Percentiles rank a stretch among this genome's conserved stretches.
phyloP scores from a whole-genome alignment of 306 rosid species.

The Vigna mungo region DNA sequence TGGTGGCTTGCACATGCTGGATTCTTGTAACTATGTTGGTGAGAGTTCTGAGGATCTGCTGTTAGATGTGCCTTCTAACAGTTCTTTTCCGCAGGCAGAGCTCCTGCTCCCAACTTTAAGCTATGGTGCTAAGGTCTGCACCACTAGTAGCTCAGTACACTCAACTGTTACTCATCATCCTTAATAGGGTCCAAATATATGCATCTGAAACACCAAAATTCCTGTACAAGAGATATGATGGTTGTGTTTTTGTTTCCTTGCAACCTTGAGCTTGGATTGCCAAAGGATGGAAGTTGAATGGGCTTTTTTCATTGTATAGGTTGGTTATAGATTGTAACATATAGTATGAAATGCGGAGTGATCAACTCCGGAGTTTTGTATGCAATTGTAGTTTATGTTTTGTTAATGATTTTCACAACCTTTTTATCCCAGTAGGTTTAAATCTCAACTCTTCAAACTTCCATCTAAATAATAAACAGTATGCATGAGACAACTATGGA shows the following conservation, averaged over 20 bases:
- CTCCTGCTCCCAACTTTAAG: constrained; percentile 68
- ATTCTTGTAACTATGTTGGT: constrained; percentile 60
- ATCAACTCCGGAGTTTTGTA: constrained; percentile 61
- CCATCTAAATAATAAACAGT: background rate
- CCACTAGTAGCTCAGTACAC: constrained; percentile 73
- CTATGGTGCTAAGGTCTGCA: constrained; percentile 75
- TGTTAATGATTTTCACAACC: constrained; percentile 39
- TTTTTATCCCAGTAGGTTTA: background rate
- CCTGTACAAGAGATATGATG: constrained; percentile 69
- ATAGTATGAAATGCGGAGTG: constrained; percentile 69
- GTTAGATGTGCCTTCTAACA: constrained; percentile 83
- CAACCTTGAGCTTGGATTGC: constrained; percentile 57
- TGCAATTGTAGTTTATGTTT: constrained; percentile 54
- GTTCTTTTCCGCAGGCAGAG: constrained; percentile 90
- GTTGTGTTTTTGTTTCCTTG: constrained; percentile 58
- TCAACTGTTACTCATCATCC: constrained; percentile 59
- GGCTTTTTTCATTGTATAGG: constrained; percentile 74
- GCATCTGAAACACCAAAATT: constrained; percentile 53
- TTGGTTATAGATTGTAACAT: constrained; percentile 74
- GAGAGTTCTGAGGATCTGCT: constrained; percentile 85
- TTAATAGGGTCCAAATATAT: constrained; percentile 52
- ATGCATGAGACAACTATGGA: background rate
- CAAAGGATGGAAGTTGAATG: constrained; percentile 67
- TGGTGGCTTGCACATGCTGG: constrained; percentile 70
- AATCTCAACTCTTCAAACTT: background rate